phyloP scores from a whole-genome alignment of 2,329 filamentous ascomycete species.

The Fusarium chlamydosporum region DNA sequence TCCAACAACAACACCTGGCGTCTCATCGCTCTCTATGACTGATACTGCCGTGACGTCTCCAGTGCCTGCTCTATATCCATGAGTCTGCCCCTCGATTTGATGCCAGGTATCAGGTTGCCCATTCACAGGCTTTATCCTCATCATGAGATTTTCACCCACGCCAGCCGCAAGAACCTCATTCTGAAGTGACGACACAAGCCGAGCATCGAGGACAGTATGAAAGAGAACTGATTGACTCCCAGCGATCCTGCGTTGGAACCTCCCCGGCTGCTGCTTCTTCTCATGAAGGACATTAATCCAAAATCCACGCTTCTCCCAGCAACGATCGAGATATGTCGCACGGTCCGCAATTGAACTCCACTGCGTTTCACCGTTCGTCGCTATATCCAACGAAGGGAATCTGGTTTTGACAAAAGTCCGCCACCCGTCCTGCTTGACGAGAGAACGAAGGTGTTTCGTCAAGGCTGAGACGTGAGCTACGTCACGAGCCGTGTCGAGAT shows the following conservation, averaged over 20 bases:
- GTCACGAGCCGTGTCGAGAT: slow-evolving; percentile 65
- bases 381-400: slow-evolving; percentile 60
- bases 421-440: slow-evolving; percentile 64
- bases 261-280: slow-evolving; percentile 33
- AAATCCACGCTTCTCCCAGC: slow-evolving; percentile 66
- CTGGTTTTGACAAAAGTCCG: slow-evolving; percentile 62
- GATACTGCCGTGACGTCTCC: slow-evolving; percentile 66
- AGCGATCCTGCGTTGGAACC: slow-evolving; percentile 33
- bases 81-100: slow-evolving; percentile 55
- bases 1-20: slow-evolving; percentile 60
- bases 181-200: slow-evolving; percentile 54
- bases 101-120: slow-evolving; percentile 55
- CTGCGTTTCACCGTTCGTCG: slow-evolving; percentile 41
- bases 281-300: slow-evolving; percentile 52
- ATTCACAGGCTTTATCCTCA: slow-evolving; percentile 56
- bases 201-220: slow-evolving; percentile 64
- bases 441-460: slow-evolving; percentile 57
- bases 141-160: slow-evolving; percentile 65
- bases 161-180: slow-evolving; percentile 66
- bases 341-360: slow-evolving; percentile 61
- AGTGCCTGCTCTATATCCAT: slow-evolving; percentile 60
- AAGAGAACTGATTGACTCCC: slow-evolving; percentile 57
- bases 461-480: slow-evolving; percentile 59
- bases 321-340: slow-evolving; percentile 65
- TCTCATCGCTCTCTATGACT: slow-evolving; percentile 56